These are phyloP conservation scores for Circinella minor DNA, from an alignment of 371 early-diverging fungal species.

Conservation along the genomic window DNA sequence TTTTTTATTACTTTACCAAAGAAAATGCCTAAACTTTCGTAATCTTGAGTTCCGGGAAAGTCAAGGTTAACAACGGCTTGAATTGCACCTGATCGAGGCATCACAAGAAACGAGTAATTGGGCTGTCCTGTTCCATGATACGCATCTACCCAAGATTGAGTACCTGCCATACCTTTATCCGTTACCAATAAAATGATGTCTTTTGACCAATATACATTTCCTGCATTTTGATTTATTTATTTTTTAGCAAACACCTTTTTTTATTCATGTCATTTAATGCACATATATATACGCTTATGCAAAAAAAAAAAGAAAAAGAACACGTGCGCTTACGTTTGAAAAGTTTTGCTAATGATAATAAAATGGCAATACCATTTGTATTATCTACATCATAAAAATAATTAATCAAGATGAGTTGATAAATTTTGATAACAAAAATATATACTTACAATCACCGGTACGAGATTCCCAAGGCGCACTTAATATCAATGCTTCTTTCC, in stretches of 20 bases:
- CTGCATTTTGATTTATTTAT: constrained; percentile 27
- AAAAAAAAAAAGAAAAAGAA: not conserved
- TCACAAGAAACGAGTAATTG: constrained; percentile 40
- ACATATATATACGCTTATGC: not conserved
- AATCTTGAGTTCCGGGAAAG: constrained; percentile 73
- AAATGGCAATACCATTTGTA: constrained; percentile 73
- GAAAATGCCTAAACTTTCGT: constrained; percentile 76
- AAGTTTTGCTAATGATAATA: constrained; percentile 78
- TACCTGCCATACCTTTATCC: constrained; percentile 75
- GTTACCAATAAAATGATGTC: constrained; percentile 89
- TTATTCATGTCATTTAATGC: not conserved
- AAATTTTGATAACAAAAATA: too few species aligned
- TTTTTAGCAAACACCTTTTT: not conserved
- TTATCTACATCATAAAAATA: constrained; percentile 53
- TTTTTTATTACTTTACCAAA: constrained; percentile 58
- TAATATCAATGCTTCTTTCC: constrained; percentile 88
- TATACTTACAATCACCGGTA: constrained; percentile 46
- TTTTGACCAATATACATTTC: constrained; percentile 88
- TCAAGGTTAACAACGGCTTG: constrained; percentile 90
- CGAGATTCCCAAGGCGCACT: constrained; percentile 80
- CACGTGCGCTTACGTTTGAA: constrained; percentile 66
- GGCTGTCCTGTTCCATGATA: constrained; percentile 76
- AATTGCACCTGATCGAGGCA: constrained; percentile 82
- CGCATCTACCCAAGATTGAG: constrained; percentile 89
- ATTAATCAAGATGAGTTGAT: too few species aligned